phyloP scores from a whole-genome alignment of 1,139 yeast genomes.

The Torulaspora globosa region DNA sequence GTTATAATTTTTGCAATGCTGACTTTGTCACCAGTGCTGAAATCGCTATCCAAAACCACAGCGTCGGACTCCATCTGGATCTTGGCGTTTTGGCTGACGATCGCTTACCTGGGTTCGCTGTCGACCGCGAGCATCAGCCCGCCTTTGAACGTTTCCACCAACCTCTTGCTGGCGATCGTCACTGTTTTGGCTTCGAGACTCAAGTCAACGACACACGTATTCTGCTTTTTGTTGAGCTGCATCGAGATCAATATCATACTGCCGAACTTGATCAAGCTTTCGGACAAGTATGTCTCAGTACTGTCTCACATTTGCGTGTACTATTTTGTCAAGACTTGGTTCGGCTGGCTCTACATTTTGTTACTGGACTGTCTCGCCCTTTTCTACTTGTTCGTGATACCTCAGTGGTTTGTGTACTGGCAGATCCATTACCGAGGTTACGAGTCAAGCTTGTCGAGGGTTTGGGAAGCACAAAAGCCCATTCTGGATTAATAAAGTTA shows the following conservation, averaged over 20 bases:
- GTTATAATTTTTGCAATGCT: constrained; percentile 67
- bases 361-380: constrained; percentile 21
- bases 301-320: constrained; percentile 28
- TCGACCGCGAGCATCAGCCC: constrained; percentile 20
- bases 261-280: constrained; percentile 26
- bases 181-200: constrained; percentile 86
- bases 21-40: constrained; percentile 82
- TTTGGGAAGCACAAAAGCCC: constrained; percentile 35
- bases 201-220: constrained; percentile 67
- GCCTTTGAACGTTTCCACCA: constrained; percentile 67
- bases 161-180: constrained; percentile 78
- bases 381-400: constrained; percentile 24
- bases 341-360: constrained; percentile 27
- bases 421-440: constrained; percentile 30
- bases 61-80: constrained; percentile 97
- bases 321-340: constrained; percentile 22
- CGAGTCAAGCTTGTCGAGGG: constrained; percentile 26
- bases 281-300: constrained; percentile 15
- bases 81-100: constrained; percentile 68
- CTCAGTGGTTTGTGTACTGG: constrained; percentile 34
- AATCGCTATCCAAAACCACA: constrained; percentile 82
- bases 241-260: constrained; percentile 34
- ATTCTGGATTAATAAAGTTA: constrained; percentile 22
- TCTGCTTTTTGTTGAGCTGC: constrained; percentile 50
- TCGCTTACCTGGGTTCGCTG: constrained; percentile 51